Evolutionary conservation across 345 rosid genomes (phyloP).

Genomic region (Rubroshorea leprosula): DNA sequence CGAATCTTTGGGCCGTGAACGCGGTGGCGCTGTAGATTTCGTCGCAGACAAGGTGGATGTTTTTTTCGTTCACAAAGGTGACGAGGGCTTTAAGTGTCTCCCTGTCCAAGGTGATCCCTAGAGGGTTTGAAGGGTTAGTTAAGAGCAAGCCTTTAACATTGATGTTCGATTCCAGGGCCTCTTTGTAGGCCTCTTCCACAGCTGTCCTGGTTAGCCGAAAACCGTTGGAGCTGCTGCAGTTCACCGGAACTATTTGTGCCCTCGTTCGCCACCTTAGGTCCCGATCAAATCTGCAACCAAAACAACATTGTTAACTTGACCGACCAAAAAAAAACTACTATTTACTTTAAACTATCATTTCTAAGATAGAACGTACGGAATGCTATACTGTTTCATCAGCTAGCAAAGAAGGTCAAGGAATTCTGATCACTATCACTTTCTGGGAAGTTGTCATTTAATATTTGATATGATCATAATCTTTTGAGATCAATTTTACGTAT

Average conservation of each 20-base stretch:
- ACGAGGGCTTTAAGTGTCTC: slow-evolving; percentile 42
- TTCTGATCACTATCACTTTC: too few relatives aligned
- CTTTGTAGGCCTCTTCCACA: slow-evolving; percentile 47
- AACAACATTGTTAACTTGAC: too few relatives aligned
- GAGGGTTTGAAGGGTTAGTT: slow-evolving; percentile 85
- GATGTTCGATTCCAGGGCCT: slow-evolving; percentile 38
- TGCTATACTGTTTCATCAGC: too few relatives aligned
- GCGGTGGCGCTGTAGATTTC: slow-evolving; percentile 78
- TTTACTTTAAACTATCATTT: too few relatives aligned
- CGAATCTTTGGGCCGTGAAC: slow-evolving; percentile 45
- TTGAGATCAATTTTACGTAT: too few relatives aligned
- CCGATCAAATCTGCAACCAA: slow-evolving; percentile 79
- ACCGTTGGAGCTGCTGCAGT: slow-evolving; percentile 60
- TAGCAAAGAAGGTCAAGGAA: background rate
- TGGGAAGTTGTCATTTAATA: too few relatives aligned
- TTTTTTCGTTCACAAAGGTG: slow-evolving; percentile 41
- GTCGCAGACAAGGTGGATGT: slow-evolving; percentile 74
- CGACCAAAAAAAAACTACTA: too few relatives aligned
- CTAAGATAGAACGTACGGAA: too few relatives aligned
- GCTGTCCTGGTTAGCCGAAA: slow-evolving; percentile 51
- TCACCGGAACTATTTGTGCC: slow-evolving; percentile 51
- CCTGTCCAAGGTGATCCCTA: slow-evolving; percentile 54
- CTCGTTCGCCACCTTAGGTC: slow-evolving; percentile 88
- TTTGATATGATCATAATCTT: too few relatives aligned
- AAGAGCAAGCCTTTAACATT: slow-evolving; percentile 70